These are phyloP conservation scores for Ramaria rubella DNA, from an alignment of 768 basidiomycete species.

Conservation along the genomic window DNA sequence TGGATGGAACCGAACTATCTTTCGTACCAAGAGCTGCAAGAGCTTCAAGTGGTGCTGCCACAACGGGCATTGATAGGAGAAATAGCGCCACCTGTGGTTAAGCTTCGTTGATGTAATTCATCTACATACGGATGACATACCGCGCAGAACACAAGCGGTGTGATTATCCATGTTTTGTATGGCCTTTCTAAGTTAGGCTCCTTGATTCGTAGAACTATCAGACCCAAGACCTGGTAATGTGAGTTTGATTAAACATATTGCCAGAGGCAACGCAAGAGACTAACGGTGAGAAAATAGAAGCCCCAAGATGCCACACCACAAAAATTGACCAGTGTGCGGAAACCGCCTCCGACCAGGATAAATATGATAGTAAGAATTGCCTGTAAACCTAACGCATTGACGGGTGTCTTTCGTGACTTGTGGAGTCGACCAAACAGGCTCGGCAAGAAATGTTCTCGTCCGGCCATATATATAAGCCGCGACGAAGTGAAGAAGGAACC, in stretches of 20 bases:
- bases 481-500: slow-evolving; percentile 70
- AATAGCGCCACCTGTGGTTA: slow-evolving; percentile 69
- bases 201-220: slow-evolving; percentile 81
- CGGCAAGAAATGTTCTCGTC: slow-evolving; percentile 83
- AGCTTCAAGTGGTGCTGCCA: slow-evolving; percentile 88
- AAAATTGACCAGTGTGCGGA: slow-evolving; percentile 83
- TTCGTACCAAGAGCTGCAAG: slow-evolving; percentile 74
- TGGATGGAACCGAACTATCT: slow-evolving; percentile 1
- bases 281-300: slow-evolving; percentile 79
- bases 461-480: slow-evolving; percentile 84
- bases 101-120: neutral
- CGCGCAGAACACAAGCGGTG: slow-evolving; percentile 83
- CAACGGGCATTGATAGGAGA: slow-evolving; percentile 87
- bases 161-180: slow-evolving; percentile 87
- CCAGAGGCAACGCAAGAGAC: slow-evolving; percentile 19
- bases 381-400: slow-evolving; percentile 83
- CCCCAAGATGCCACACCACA: slow-evolving; percentile 83
- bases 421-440: slow-evolving; percentile 76
- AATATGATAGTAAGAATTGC: slow-evolving; percentile 67
- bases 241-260: neutral
- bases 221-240: slow-evolving; percentile 63
- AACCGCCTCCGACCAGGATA: slow-evolving; percentile 83
- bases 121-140: slow-evolving; percentile 38
- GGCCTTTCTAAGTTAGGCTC: slow-evolving; percentile 89
- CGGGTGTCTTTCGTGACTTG: slow-evolving; percentile 68